Conservation (phyloP, 2,329 filamentous ascomycete species). For the Ascochyta lentis region DNA sequence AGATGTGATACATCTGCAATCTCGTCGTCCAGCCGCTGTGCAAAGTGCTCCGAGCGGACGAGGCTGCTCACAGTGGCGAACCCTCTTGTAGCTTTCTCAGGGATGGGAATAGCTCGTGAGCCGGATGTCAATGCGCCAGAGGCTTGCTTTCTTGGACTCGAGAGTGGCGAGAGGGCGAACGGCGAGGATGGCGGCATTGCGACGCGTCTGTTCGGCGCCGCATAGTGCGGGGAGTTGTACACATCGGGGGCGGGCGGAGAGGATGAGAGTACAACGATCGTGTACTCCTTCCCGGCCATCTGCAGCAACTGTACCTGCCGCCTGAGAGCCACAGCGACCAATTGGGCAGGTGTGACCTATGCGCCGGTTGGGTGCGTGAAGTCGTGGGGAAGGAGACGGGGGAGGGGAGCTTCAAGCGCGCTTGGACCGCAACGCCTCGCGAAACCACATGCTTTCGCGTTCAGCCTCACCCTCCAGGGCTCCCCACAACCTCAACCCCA, state of each 20-base stretch:
- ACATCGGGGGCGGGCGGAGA: slow-evolving; percentile 37
- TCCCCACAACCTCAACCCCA: background rate
- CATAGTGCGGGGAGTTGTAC: slow-evolving; percentile 24
- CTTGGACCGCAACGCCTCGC: slow-evolving; percentile 7
- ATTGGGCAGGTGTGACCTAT: slow-evolving; percentile 6
- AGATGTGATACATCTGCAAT: slow-evolving; percentile 6
- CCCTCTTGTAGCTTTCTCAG: slow-evolving; percentile 34
- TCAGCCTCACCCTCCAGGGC: background rate
- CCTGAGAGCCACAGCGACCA: slow-evolving; percentile 14
- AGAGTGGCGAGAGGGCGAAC: slow-evolving; percentile 31
- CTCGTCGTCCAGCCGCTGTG: slow-evolving; percentile 24
- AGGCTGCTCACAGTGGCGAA: slow-evolving; percentile 46
- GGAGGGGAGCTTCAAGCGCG: background rate
- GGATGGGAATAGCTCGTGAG: slow-evolving; percentile 34
- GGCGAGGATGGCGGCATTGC: slow-evolving; percentile 34
- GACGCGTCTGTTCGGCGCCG: slow-evolving; percentile 37
- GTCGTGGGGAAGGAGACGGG: slow-evolving; percentile 6
- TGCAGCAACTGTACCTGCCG: slow-evolving; percentile 20
- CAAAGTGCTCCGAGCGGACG: slow-evolving; percentile 39
- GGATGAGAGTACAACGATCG: slow-evolving; percentile 41
- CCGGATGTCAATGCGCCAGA: slow-evolving; percentile 38
- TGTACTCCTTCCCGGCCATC: slow-evolving; percentile 35
- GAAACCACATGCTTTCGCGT: slow-evolving; percentile 18
- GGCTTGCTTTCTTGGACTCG: slow-evolving; percentile 21
- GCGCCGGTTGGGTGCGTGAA: slow-evolving; percentile 8